Evolutionary conservation across 371 early-diverging fungal species (phyloP), one percentile per base, ranked within the genome.

Genomic region (Mucor circinelloides): DNA sequence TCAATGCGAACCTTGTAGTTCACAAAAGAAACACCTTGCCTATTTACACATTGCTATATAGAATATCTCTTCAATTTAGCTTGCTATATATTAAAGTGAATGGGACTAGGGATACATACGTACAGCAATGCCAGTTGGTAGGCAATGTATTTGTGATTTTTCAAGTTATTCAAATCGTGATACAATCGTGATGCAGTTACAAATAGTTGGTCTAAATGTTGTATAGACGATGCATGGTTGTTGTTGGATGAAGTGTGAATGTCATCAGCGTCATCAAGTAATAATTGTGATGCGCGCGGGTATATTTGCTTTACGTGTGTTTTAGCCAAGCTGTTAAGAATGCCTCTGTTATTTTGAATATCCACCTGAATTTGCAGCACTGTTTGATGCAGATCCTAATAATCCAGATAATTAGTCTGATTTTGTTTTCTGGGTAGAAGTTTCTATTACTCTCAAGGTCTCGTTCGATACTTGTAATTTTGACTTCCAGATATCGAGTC

Each of bases 81-180:
- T 40, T 40, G 6, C 15, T 15, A 12, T 40, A 23, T 50, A 25
- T 3, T 17, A 17, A 15, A 21, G 25, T 4, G 3, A 13, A 12
- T 0, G 21, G 2, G 3, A 52, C 15, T 12, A 36, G 3, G 1
- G 21, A 63, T 17, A 54, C 71, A 64, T 75, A 84, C 86, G 71
- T 87, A 87, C 17, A 87, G 70, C 17, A 87, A 70, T 21, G 87
- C 87, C 17, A 85, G 52, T 63, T 87, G 87, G 67, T 87, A 84
- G 13, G 87, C 85, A 30, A 87, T 78, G 54, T 83, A 87, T 58
- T 81, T 81, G 66, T 85, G 87, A 27, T 87, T 79, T 23, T 71
- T 34, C 32, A 87, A 66, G 3, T 25, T 12, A 44, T 63, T 38
- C 12, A 84, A 31, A 54, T 83, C 82, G 44, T 82, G 72, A 54